Base-by-base conservation (phyloP, 129 eudicot genomes). In the Silybum marianum region DNA sequence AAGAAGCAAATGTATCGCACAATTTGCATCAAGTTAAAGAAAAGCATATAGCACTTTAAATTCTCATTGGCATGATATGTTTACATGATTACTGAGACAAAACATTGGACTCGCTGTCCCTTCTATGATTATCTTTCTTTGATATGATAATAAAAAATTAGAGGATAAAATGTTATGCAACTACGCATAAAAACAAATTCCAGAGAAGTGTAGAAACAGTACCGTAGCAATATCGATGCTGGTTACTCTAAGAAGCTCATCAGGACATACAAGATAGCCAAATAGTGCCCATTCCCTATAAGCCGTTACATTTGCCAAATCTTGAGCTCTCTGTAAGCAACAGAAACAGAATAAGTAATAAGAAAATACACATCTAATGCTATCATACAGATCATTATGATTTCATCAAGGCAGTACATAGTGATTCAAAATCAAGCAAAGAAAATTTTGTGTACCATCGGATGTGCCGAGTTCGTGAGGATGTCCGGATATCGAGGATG, bases 181-280 rank as follows among this genome's bases (percentile, higher is more conserved):
- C 38, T 4, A 74, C 69, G 48, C 30, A 54, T 26, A 58, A 71
- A 78, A 54, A 18, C 13, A 44, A 78, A 73, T 71, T 48, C 48
- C 68, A 48, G 26, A 62, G 26, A 70, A 84, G 38, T 36, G 73
- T 76, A 73, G 23, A 46, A 34, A 83, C 16, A 71, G 68, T 93
- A 96, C 99, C 99, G 90, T 80, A 67, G 99, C 98, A 86, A 96
- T 93, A 86, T 96, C 99, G 73, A 96, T 96, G 90, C 99, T 96
- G 85, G 98, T 93, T 80, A 96, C 97, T 69, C 99, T 90, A 69
- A 96, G 96, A 86, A 96, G 99, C 91, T 96, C 99, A 82, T 93
- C 98, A 25, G 99, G 99, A 73, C 99, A 96, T 77, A 93, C 98
- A 85, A 96, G 97, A 79, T 93, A 96, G 69, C 99, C 99, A 88